Conservation (phyloP, 1,284 basidiomycete species). For the Anthracocystis walkeri region DNA sequence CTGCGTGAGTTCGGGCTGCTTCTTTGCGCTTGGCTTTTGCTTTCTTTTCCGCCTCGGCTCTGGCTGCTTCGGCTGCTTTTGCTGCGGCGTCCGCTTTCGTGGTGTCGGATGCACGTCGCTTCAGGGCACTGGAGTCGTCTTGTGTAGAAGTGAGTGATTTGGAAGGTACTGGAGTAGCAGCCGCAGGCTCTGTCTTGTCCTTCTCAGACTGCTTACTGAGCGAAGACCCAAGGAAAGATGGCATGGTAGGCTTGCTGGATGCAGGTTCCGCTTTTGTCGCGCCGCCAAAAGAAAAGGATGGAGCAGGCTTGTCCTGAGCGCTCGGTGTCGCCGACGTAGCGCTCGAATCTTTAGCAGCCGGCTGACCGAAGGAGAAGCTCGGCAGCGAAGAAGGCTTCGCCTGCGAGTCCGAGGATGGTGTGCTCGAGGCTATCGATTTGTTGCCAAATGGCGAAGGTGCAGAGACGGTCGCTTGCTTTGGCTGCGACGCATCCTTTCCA, state of each 20-base stretch:
- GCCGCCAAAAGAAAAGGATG: slow-evolving; percentile 27
- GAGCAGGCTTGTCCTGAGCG: neutral
- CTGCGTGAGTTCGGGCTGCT: slow-evolving; percentile 14
- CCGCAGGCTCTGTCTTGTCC: neutral
- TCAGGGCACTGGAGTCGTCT: slow-evolving; percentile 4
- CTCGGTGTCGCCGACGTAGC: neutral
- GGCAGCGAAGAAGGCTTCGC: slow-evolving; percentile 12
- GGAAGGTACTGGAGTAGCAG: neutral
- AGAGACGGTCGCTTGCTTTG: slow-evolving; percentile 2
- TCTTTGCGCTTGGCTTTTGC: slow-evolving; percentile 22
- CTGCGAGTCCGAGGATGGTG: slow-evolving; percentile 5
- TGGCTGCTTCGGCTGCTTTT: slow-evolving; percentile 25
- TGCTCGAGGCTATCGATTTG: neutral
- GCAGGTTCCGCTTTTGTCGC: neutral
- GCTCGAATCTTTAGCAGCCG: neutral
- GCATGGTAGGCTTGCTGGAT: slow-evolving; percentile 18
- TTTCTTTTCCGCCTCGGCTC: slow-evolving; percentile 20
- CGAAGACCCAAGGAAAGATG: slow-evolving; percentile 30
- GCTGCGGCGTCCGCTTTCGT: slow-evolving; percentile 12
- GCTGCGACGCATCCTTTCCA: neutral
- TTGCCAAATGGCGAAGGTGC: slow-evolving; percentile 8
- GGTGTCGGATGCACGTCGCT: slow-evolving; percentile 24
- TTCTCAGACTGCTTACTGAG: slow-evolving; percentile 2
- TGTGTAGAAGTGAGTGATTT: slow-evolving; percentile 2
- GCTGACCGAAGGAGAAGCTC: slow-evolving; percentile 32